Conservation (phyloP, 805 yeast species). For the Maudiozyma barnettii region DNA sequence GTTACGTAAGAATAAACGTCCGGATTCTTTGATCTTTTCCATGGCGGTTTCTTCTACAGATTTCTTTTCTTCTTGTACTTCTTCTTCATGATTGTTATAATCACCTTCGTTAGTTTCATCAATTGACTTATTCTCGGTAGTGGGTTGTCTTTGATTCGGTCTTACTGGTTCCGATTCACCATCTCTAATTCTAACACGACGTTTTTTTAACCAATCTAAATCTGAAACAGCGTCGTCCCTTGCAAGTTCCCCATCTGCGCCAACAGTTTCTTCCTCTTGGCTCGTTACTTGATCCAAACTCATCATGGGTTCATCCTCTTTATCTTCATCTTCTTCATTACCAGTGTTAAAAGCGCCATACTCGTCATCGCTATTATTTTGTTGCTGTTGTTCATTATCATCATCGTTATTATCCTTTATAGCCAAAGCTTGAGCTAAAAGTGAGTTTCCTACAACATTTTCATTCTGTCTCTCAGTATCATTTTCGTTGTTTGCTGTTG, state of each 20-base stretch:
- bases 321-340: slow-evolving; percentile 16
- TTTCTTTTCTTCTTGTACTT: slow-evolving; percentile 27
- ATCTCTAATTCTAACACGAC: slow-evolving; percentile 63
- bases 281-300: slow-evolving; percentile 24
- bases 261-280: slow-evolving; percentile 5
- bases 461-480: slow-evolving; percentile 24
- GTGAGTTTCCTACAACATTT: slow-evolving; percentile 29
- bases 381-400: slow-evolving; percentile 18
- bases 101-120: slow-evolving; percentile 3
- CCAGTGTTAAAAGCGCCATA: slow-evolving; percentile 31
- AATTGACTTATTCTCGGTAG: not conserved
- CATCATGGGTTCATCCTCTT: slow-evolving; percentile 45
- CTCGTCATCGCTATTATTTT: slow-evolving; percentile 38
- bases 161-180: slow-evolving; percentile 25
- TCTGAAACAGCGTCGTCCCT: slow-evolving; percentile 53
- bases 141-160: not conserved
- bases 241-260: slow-evolving; percentile 29
- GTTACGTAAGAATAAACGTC: slow-evolving; percentile 82
- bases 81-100: slow-evolving; percentile 10
- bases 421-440: slow-evolving; percentile 34
- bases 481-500: not conserved
- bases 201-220: slow-evolving; percentile 76
- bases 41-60: slow-evolving; percentile 38
- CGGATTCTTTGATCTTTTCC: slow-evolving; percentile 51
- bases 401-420: slow-evolving; percentile 24